A percentile compares a stretch with the other conserved stretches of the same genome.
Evolutionary conservation across 345 rosid genomes (phyloP).

Genomic region (Eutrema yunnanense): DNA sequence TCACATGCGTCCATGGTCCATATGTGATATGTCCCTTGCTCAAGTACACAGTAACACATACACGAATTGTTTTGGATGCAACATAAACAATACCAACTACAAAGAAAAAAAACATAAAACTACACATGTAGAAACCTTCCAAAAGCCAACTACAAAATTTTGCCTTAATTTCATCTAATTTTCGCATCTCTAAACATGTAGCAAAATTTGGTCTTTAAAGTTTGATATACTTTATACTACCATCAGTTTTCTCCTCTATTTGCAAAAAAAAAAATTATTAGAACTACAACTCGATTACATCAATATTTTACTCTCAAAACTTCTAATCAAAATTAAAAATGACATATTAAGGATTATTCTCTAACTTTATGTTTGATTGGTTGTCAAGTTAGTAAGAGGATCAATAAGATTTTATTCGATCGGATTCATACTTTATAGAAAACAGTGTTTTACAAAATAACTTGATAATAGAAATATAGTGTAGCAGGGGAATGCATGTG

Average conservation of each 20-base stretch:
- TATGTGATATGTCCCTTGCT: not conserved
- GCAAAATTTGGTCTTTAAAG: no score
- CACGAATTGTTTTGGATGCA: not conserved
- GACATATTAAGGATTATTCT: not conserved
- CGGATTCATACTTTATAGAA: not conserved
- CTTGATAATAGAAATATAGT: conserved; percentile 11
- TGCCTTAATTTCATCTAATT: not conserved
- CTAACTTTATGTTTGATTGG: conserved; percentile 21
- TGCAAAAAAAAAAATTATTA: not conserved
- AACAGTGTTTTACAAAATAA: not conserved
- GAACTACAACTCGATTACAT: not conserved
- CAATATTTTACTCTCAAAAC: not conserved
- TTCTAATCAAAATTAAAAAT: not conserved
- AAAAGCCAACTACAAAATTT: not conserved
- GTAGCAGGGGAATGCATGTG: conserved; percentile 43
- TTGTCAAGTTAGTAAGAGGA: conserved; percentile 17
- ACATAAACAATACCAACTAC: not conserved
- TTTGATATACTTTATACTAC: not conserved
- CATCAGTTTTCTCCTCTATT: not conserved
- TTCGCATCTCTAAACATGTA: no score
- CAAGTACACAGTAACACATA: no score
- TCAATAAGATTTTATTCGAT: conserved; percentile 21
- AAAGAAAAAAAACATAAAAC: not conserved
- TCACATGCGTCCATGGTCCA: not conserved
- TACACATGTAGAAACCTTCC: not conserved